These are phyloP conservation scores for Trichoderma sp. DNA, from an alignment of 2,329 filamentous ascomycete species.

Conservation along the genomic window DNA sequence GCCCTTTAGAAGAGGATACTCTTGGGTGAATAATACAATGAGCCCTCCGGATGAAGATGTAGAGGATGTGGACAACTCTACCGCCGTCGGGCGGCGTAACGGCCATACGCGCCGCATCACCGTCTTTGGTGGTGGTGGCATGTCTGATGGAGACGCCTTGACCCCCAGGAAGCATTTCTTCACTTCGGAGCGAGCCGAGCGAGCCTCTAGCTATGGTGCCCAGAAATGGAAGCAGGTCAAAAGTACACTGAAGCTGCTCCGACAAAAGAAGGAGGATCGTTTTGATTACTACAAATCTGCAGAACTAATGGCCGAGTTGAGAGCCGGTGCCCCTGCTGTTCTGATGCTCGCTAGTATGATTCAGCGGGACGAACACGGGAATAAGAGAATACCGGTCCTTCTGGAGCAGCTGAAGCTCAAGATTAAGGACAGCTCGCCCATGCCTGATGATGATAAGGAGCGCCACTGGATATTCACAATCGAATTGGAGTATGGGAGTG, in stretches of 20 bases:
- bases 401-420: conserved; percentile 90
- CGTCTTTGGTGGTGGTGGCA: conserved; percentile 61
- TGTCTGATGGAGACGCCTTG: conserved; percentile 61
- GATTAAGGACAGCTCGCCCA: conserved; percentile 73
- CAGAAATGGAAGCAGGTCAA: conserved; percentile 94
- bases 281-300: conserved; percentile 95
- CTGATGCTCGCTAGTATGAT: conserved; percentile 97
- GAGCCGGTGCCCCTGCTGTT: conserved; percentile 88
- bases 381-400: conserved; percentile 89
- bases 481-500: conserved; percentile 93
- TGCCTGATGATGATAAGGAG: conserved; percentile 60
- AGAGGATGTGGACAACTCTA: conserved; percentile 52
- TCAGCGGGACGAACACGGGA: conserved; percentile 92
- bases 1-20: conserved; percentile 54
- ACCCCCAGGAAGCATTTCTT: conserved; percentile 57
- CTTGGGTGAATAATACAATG: conserved; percentile 50
- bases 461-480: conserved; percentile 86
- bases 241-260: conserved; percentile 75
- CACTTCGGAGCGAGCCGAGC: conserved; percentile 64
- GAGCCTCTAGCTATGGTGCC: conserved; percentile 69
- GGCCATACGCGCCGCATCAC: conserved; percentile 66
- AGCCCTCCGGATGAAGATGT: conserved; percentile 48
- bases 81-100: conserved; percentile 47
- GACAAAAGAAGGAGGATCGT: conserved; percentile 79
- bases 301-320: conserved; percentile 90